phyloP scores from a whole-genome alignment of 78 protist genomes.

The slime mould (Dictyostelium discoideum) region DNA sequence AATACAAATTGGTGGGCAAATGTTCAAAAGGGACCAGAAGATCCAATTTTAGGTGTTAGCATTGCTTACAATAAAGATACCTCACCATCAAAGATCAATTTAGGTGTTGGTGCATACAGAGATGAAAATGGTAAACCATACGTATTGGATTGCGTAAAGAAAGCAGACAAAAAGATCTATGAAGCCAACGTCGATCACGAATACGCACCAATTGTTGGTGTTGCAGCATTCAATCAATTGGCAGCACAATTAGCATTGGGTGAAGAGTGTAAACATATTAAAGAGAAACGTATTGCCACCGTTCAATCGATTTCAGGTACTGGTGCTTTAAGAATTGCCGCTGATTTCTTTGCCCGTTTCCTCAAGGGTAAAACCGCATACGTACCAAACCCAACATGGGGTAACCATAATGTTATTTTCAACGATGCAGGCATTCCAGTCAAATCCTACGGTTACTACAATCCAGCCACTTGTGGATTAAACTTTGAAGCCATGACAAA shows the following conservation, averaged over 20 bases:
- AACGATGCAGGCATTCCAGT: conserved; percentile 81
- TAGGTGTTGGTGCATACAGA: conserved; percentile 94
- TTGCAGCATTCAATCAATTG: conserved; percentile 61
- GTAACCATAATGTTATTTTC: conserved; percentile 90
- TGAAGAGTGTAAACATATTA: conserved; percentile 33
- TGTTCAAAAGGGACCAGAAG: conserved; percentile 86
- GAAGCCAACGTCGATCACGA: conserved; percentile 86
- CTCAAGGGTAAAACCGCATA: conserved; percentile 71
- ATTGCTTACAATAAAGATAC: conserved; percentile 85
- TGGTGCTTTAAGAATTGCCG: conserved; percentile 96
- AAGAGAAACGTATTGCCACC: conserved; percentile 78
- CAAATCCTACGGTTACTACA: conserved; percentile 89
- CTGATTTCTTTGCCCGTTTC: conserved; percentile 86
- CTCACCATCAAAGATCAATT: conserved; percentile 81
- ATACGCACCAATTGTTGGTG: conserved; percentile 93
- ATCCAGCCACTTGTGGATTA: conserved; percentile 77
- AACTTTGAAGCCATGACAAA: conserved; percentile 93
- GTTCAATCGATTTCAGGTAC: conserved; percentile 98
- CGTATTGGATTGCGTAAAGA: conserved; percentile 82
- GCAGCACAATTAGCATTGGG: conserved; percentile 74
- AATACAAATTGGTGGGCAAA: conserved; percentile 51
- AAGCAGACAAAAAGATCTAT: conserved; percentile 82
- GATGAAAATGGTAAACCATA: conserved; percentile 86
- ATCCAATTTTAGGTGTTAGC: conserved; percentile 89
- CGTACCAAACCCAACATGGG: conserved; percentile 99